phyloP scores from a whole-genome alignment of 345 rosid species.

The Clausena lansium region DNA sequence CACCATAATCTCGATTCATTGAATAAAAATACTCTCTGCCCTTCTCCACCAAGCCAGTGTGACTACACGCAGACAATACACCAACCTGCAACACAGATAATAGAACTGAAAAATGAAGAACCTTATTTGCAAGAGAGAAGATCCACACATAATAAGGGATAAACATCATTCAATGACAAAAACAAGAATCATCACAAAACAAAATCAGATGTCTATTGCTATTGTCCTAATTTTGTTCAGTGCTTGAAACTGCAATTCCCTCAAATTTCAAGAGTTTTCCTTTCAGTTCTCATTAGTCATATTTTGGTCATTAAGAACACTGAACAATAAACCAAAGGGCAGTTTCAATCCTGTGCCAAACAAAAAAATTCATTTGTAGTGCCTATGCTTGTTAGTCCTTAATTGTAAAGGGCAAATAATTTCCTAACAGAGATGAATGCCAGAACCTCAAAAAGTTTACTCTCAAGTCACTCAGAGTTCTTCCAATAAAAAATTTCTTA shows the following conservation, averaged over 20 bases:
- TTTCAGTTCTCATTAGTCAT: not conserved
- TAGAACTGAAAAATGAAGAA: not conserved
- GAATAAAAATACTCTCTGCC: conserved; percentile 51
- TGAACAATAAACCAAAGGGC: not conserved
- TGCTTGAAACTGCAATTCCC: not conserved
- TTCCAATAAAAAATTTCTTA: not conserved
- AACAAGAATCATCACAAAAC: not conserved
- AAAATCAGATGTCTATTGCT: not conserved
- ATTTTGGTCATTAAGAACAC: not conserved
- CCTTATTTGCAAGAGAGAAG: not conserved
- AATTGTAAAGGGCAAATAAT: not conserved
- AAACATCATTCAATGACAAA: not conserved
- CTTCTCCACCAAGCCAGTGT: conserved; percentile 57
- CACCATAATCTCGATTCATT: conserved; percentile 52
- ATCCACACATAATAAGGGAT: not conserved
- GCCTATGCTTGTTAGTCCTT: not conserved
- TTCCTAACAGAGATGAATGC: not conserved
- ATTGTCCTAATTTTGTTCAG: not conserved
- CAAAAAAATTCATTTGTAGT: not conserved
- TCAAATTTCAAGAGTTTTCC: not conserved
- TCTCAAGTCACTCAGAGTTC: not conserved
- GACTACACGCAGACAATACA: conserved; percentile 69
- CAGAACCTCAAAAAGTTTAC: not conserved
- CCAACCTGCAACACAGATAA: conserved; percentile 23
- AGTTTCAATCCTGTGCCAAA: not conserved